Base-by-base conservation (phyloP, 768 basidiomycete species). In the Austroboletus festivus region DNA sequence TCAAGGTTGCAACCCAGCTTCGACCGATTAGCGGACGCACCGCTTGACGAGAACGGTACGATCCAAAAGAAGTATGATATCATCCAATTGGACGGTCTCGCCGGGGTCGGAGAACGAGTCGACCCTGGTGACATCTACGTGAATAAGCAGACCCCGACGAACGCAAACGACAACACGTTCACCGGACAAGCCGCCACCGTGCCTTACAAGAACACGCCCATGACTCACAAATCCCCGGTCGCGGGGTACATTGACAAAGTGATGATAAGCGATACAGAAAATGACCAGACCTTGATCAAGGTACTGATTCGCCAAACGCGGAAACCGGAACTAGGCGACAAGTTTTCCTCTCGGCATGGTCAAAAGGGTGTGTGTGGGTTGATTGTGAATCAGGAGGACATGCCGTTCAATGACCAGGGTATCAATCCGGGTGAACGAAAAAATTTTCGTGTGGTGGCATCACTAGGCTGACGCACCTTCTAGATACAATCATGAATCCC, bases 401-500 rank as follows among this genome's bases (percentile, higher is more conserved):
- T 99, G 91, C 96, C 95, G 2, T 99, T 99, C 76, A 96, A 96
- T 60, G 94, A 98, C 70, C 89, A 93, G 66, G 96, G 96, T 20
- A 93, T 97, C 57, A 84, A 80, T 60, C 94, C 92, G 41, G 90
- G 90, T 89, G 69, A 51, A 77, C 13, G 16, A 4, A 11, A 7
- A 6, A 6, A 18, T 18, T 21, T n/a, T 21, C 28, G 28, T 6
- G 28, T 5, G 12, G 28, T n/a, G 31, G 38, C 21, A 12, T 16
- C 37, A 38, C 68, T 42, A 40, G 33, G 22, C 57, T 58, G 43
- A 49, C 43, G 20, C 7, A 33, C 37, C 47, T 33, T 38, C 26
- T 70, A 87, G 95, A 99, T 69, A 92, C 94, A 16, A 96, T 99
- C 73, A 98, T 99, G 95, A 99, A 99, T 66, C 96, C 96, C 3